Evolutionary conservation across 2,329 filamentous ascomycete genomes (phyloP).

Genomic region (Bipolaris oryzae): DNA sequence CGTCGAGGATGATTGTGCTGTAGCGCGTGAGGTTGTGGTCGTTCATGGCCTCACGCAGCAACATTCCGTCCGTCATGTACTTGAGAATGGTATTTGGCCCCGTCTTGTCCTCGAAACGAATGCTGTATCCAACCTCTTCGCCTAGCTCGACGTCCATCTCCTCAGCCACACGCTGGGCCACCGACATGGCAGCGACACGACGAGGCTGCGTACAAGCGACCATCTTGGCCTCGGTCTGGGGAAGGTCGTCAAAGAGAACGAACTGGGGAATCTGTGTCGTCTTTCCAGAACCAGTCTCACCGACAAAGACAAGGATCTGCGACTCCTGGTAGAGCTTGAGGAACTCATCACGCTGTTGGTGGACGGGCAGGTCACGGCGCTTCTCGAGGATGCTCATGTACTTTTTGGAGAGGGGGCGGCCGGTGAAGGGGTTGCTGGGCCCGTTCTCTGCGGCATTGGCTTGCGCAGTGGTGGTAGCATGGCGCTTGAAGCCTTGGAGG

Average conservation of each 20-base stretch:
- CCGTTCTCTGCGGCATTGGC: slow-evolving; percentile 78
- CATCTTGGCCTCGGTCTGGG: slow-evolving; percentile 83
- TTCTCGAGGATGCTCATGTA: slow-evolving; percentile 91
- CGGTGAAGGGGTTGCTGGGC: slow-evolving; percentile 84
- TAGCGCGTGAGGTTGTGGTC: slow-evolving; percentile 89
- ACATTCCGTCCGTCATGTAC: slow-evolving; percentile 99
- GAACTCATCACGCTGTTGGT: slow-evolving; percentile 93
- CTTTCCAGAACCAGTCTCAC: slow-evolving; percentile 99
- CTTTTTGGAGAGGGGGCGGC: slow-evolving; percentile 73
- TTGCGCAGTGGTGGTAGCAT: slow-evolving; percentile 78
- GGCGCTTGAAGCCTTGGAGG: slow-evolving; percentile 72
- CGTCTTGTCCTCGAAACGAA: slow-evolving; percentile 95
- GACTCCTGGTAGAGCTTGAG: slow-evolving; percentile 88
- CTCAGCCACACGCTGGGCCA: slow-evolving; percentile 94
- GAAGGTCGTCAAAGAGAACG: slow-evolving; percentile 94
- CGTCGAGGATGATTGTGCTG: slow-evolving; percentile 96
- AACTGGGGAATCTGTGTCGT: slow-evolving; percentile 99
- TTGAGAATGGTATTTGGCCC: slow-evolving; percentile 90
- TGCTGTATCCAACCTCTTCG: slow-evolving; percentile 93
- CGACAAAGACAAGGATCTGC: slow-evolving; percentile 97
- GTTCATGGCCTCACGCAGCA: slow-evolving; percentile 91
- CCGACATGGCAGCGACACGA: slow-evolving; percentile 96
- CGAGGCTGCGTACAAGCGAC: slow-evolving; percentile 97
- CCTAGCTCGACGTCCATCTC: slow-evolving; percentile 92
- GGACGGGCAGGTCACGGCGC: slow-evolving; percentile 84